Percentiles rank a stretch among this genome's conserved stretches.
phyloP scores from a whole-genome alignment of 306 rosid species.

The Malus asiatica region DNA sequence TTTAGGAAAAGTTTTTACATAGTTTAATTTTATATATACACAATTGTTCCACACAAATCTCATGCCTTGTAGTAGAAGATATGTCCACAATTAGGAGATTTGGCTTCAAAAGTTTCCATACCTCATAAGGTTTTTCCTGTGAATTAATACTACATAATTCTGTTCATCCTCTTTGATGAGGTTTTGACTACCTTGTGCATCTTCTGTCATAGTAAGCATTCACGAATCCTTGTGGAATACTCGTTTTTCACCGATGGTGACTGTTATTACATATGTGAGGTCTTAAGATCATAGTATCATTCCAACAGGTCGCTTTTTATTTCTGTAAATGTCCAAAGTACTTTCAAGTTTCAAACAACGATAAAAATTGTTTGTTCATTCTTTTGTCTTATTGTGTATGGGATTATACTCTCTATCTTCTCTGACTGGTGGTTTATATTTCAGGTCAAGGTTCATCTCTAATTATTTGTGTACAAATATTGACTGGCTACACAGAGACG shows the following conservation, averaged over 20 bases:
- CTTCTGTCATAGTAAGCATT: not conserved
- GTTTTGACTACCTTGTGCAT: not conserved
- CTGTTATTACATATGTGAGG: not conserved
- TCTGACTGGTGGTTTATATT: conserved; percentile 27
- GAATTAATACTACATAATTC: not conserved
- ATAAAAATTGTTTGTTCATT: not conserved
- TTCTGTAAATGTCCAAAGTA: not conserved
- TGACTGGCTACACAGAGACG: conserved; percentile 91
- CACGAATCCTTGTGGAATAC: not conserved
- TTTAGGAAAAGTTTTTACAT: not conserved
- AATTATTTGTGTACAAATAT: conserved; percentile 85
- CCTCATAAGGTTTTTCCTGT: not conserved
- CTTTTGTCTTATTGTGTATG: not conserved
- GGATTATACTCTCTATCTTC: conserved; percentile 17
- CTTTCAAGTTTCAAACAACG: not conserved
- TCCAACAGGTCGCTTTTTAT: not conserved
- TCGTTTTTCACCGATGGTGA: not conserved
- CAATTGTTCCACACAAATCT: too few relatives aligned
- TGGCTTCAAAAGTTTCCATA: not conserved
- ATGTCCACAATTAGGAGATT: not conserved
- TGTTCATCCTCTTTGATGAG: not conserved
- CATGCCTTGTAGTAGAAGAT: not conserved
- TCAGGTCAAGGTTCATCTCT: conserved; percentile 97
- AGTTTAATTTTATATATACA: not conserved
- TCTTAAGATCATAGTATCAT: not conserved